Conservation (phyloP, 257 asterid genomes). For the Ilex aquifolium region DNA sequence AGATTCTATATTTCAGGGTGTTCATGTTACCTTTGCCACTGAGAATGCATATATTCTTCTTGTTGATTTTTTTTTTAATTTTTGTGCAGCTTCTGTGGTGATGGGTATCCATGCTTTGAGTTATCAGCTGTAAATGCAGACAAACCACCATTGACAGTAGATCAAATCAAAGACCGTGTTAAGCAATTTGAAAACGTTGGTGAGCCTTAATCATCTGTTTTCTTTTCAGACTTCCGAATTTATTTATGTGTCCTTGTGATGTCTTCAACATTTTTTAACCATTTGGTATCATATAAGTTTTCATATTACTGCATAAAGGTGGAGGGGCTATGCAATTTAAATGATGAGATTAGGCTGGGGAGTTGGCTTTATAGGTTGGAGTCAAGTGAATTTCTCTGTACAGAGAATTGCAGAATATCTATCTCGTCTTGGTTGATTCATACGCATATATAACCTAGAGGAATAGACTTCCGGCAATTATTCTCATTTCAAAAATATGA, state of each 20-base stretch:
- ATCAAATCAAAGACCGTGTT: conserved; percentile 75
- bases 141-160: conserved; percentile 75
- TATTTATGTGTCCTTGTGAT: background rate
- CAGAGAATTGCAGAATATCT: background rate
- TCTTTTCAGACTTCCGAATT: background rate
- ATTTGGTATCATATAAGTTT: too few relatives aligned
- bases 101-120: conserved; percentile 94
- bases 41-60: conserved; percentile 4
- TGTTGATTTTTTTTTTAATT: too few relatives aligned
- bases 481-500: too few relatives aligned
- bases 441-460: too few relatives aligned
- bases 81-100: conserved; percentile 75
- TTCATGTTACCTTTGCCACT: conserved; percentile 7
- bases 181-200: conserved; percentile 79
- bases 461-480: too few relatives aligned
- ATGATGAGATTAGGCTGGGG: background rate
- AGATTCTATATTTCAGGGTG: too few relatives aligned
- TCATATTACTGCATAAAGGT: background rate
- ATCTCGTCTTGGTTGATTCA: background rate
- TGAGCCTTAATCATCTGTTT: conserved; percentile 27
- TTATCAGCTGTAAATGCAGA: conserved; percentile 92
- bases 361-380: background rate
- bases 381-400: background rate
- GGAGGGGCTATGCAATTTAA: background rate
- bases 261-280: background rate